Conservation (phyloP, 2,329 filamentous ascomycete genomes). For the Rachicladosporium sp. region DNA sequence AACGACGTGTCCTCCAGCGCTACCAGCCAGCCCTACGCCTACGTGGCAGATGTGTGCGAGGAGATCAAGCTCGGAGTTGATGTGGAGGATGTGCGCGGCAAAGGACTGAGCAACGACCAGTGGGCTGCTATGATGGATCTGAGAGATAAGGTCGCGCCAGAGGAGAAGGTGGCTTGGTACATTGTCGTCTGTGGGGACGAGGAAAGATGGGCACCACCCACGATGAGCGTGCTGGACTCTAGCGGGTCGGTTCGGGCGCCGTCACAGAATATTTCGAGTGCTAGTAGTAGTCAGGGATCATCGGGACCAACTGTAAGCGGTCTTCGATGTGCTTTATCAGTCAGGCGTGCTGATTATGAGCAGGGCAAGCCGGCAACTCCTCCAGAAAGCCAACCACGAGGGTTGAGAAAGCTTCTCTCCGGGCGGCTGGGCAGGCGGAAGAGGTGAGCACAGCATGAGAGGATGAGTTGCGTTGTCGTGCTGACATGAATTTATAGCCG, state of each 20-base stretch:
- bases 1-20: slow-evolving; percentile 44
- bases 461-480: no score
- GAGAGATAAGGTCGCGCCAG: slow-evolving; percentile 46
- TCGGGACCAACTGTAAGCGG: not conserved
- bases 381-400: no score
- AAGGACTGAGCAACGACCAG: slow-evolving; percentile 38
- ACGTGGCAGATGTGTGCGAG: slow-evolving; percentile 65
- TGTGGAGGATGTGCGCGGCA: slow-evolving; percentile 41
- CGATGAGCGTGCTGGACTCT: not conserved
- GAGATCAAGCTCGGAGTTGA: slow-evolving; percentile 40
- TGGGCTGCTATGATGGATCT: slow-evolving; percentile 44
- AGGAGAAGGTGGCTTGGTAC: slow-evolving; percentile 51
- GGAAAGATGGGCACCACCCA: slow-evolving; percentile 35
- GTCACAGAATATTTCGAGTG: not conserved
- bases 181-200: slow-evolving; percentile 54
- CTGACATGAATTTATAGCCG: no score
- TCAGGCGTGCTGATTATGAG: no score
- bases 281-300: not conserved
- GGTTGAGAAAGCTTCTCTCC: no score
- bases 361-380: no score
- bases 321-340: not conserved
- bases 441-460: no score
- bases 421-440: no score
- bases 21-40: slow-evolving; percentile 65
- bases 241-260: no score